These are phyloP conservation scores for Puccinia polysora DNA, from an alignment of 1,284 basidiomycete genomes.

Conservation along the genomic window DNA sequence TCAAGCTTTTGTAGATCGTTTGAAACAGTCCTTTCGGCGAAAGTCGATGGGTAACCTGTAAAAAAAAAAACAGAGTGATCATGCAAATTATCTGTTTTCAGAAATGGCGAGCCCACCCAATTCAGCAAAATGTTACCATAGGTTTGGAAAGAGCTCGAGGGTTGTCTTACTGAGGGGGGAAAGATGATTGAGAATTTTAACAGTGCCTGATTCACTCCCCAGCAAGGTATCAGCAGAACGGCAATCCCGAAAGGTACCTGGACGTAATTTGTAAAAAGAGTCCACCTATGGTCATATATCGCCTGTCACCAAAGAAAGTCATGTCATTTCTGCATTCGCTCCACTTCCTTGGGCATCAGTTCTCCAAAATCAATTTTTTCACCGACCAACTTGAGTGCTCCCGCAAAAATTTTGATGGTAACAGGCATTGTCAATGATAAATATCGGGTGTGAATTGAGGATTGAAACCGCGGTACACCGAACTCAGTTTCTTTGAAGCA, in stretches of 20 bases:
- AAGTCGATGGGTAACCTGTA: background rate
- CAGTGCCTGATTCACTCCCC: slow-evolving; percentile 2
- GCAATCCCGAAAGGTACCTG: slow-evolving; percentile 17
- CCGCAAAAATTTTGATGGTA: background rate
- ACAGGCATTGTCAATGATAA: too few relatives aligned
- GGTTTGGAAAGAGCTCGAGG: background rate
- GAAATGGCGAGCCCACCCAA: background rate
- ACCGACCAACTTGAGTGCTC: background rate
- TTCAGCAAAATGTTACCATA: background rate
- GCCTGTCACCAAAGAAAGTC: background rate
- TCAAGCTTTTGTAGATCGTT: background rate
- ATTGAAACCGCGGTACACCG: too few relatives aligned
- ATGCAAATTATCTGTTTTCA: slow-evolving; percentile 8
- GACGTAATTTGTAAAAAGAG: slow-evolving; percentile 20
- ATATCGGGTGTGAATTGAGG: too few relatives aligned
- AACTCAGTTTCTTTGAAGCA: too few relatives aligned
- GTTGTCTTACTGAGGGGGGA: slow-evolving; percentile 10
- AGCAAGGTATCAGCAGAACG: slow-evolving; percentile 11
- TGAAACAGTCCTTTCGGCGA: background rate
- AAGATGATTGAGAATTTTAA: background rate
- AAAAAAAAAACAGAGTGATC: slow-evolving; percentile 1
- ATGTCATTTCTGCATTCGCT: background rate
- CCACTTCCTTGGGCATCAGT: background rate
- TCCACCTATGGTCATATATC: background rate
- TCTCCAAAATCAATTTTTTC: background rate